These are phyloP conservation scores for Parafenestella ontariensis DNA, from an alignment of 2,329 filamentous ascomycete species.

Conservation along the genomic window DNA sequence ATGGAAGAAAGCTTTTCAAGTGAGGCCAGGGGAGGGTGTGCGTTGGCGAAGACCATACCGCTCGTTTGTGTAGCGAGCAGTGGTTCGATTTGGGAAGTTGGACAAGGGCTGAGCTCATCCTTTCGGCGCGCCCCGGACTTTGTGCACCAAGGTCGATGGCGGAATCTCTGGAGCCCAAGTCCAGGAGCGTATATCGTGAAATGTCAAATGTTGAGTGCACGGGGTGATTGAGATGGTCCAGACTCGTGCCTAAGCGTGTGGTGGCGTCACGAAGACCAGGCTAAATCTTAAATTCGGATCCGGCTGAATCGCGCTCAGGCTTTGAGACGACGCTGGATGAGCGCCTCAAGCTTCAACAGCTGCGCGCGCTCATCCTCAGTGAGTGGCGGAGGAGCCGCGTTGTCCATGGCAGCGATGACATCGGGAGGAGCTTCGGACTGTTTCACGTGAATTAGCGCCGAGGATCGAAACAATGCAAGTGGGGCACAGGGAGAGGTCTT, in stretches of 20 bases:
- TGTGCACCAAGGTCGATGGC: neutral
- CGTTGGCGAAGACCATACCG: conserved; percentile 16
- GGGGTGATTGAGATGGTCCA: conserved; percentile 21
- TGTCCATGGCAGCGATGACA: conserved; percentile 41
- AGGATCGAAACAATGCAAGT: conserved; percentile 37
- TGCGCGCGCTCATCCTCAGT: conserved; percentile 37
- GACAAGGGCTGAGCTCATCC: conserved; percentile 10
- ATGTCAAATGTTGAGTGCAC: conserved; percentile 14
- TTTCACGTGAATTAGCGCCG: conserved; percentile 46
- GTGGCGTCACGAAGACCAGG: conserved; percentile 27
- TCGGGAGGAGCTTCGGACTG: conserved; percentile 50
- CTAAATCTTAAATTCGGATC: conserved; percentile 23
- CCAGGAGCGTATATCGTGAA: conserved; percentile 1
- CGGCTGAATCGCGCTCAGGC: conserved; percentile 26
- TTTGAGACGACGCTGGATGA: conserved; percentile 42
- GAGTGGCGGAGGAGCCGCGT: conserved; percentile 33
- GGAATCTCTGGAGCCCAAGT: conserved; percentile 1
- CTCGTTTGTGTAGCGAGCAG: conserved; percentile 20
- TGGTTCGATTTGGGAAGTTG: conserved; percentile 16
- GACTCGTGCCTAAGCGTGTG: conserved; percentile 21
- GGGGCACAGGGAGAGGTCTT: conserved; percentile 50
- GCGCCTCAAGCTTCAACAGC: conserved; percentile 39
- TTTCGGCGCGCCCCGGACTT: conserved; percentile 9
- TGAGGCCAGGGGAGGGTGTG: conserved; percentile 2
- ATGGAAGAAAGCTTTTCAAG: neutral